phyloP scores from a whole-genome alignment of 257 asterid species.

The Solanum dulcamara region DNA sequence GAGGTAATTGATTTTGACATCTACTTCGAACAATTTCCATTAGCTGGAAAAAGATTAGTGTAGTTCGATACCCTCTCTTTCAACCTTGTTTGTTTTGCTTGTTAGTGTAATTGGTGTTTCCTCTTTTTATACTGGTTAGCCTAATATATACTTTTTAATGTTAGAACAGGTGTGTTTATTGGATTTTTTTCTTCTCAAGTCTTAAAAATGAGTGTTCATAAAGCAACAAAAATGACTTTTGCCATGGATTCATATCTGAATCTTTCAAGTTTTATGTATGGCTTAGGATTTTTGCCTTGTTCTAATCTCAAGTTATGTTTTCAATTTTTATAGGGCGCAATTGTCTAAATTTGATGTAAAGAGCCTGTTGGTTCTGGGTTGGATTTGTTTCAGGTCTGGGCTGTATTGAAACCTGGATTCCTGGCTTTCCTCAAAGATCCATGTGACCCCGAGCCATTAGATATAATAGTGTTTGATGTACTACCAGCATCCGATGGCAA shows the following conservation, averaged over 20 bases:
- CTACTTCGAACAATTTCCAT: background rate
- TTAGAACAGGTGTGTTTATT: background rate
- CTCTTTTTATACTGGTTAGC: background rate
- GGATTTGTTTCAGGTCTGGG: conserved; percentile 76
- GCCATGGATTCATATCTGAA: background rate
- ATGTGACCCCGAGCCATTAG: conserved; percentile 68
- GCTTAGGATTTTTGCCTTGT: background rate
- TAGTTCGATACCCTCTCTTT: background rate
- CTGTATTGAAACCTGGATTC: conserved; percentile 92
- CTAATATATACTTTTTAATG: background rate
- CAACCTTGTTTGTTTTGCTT: background rate
- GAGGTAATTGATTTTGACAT: background rate
- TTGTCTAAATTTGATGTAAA: background rate
- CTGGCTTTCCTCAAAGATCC: conserved; percentile 93
- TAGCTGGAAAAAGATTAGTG: background rate
- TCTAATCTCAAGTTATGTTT: background rate
- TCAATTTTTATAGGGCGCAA: background rate
- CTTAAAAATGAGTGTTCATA: background rate
- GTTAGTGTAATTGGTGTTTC: background rate
- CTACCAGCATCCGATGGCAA: conserved; percentile 79
- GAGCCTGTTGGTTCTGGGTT: background rate
- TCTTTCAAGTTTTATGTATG: background rate
- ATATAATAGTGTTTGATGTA: conserved; percentile 88
- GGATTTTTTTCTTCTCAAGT: background rate
- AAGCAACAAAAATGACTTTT: background rate